A percentile compares a stretch with the other conserved stretches of the same genome.
Evolutionary conservation across 1,284 basidiomycete genomes (phyloP).

Genomic region (Pholiota adiposa): DNA sequence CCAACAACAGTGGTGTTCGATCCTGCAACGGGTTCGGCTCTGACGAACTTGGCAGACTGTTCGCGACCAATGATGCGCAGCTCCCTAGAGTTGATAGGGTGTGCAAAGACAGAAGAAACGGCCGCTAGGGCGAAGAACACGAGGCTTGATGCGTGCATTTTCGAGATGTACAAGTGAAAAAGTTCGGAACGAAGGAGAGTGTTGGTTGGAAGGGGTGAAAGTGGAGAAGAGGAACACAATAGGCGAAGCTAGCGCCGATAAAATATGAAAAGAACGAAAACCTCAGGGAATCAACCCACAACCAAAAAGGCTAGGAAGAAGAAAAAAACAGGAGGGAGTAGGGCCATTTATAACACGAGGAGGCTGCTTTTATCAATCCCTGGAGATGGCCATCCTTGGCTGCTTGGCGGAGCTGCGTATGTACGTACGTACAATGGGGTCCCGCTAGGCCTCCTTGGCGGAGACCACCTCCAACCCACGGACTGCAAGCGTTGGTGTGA

Average conservation of each 20-base stretch:
- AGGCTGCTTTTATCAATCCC: constrained; percentile 5
- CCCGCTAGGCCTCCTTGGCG: constrained; percentile 13
- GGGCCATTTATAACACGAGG: neutral
- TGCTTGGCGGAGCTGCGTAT: constrained; percentile 9
- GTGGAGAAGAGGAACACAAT: neutral
- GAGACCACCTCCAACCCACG: neutral
- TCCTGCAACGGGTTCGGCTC: constrained; percentile 1
- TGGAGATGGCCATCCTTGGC: constrained; percentile 11
- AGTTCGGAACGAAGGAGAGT: constrained; percentile 2
- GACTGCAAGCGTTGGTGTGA: neutral
- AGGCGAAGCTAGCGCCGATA: constrained; percentile 25
- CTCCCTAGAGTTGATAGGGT: constrained; percentile 20
- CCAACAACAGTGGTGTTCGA: constrained; percentile 12
- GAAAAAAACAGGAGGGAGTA: constrained; percentile 7
- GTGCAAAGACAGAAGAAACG: constrained; percentile 17
- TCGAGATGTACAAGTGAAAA: constrained; percentile 2
- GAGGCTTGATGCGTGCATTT: constrained; percentile 18
- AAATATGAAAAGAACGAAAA: constrained; percentile 11
- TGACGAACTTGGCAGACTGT: constrained; percentile 11
- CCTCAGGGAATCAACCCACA: constrained; percentile 22
- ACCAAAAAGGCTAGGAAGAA: constrained; percentile 11
- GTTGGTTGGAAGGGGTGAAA: neutral
- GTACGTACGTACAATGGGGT: neutral
- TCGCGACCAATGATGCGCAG: constrained; percentile 21
- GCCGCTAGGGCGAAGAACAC: constrained; percentile 16